Percentiles rank a stretch among this genome's conserved stretches.
phyloP scores from a whole-genome alignment of 228 moss, liverwort and hornwort species.

The Sphagnum fallax region DNA sequence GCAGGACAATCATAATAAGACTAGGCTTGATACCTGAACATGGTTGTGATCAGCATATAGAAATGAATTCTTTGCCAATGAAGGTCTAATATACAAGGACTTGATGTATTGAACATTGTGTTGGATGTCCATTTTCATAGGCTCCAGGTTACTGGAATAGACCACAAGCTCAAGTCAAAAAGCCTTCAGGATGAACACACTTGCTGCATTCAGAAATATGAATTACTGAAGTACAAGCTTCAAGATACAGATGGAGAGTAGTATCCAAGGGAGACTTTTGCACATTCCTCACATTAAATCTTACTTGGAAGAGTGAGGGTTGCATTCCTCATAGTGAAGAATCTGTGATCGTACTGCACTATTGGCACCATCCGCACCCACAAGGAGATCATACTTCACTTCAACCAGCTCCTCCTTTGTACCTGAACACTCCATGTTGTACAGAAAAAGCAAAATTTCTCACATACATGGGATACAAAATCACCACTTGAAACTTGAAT shows the following conservation, averaged over 20 bases:
- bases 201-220: too few relatives aligned
- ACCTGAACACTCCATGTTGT: background rate
- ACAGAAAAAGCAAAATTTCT: background rate
- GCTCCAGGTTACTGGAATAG: slow-evolving; percentile 15
- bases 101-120: slow-evolving; percentile 18
- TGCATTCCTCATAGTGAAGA: slow-evolving; percentile 5
- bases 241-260: too few relatives aligned
- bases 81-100: slow-evolving; percentile 28
- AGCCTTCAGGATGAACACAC: background rate
- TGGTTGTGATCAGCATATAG: slow-evolving; percentile 22
- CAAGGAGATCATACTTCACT: slow-evolving; percentile 43
- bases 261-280: too few relatives aligned
- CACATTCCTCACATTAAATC: background rate
- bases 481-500: too few relatives aligned
- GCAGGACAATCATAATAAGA: too few relatives aligned
- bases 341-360: slow-evolving; percentile 48
- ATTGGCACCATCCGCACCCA: slow-evolving; percentile 51
- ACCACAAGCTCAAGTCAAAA: background rate
- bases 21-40: slow-evolving; percentile 17
- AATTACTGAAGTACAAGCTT: too few relatives aligned
- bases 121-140: slow-evolving; percentile 25
- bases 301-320: background rate
- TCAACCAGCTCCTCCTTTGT: slow-evolving; percentile 22
- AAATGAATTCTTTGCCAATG: slow-evolving; percentile 30
- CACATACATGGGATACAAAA: too few relatives aligned